Percentiles rank a stretch among this genome's conserved stretches.
Evolutionary conservation across 768 basidiomycete genomes (phyloP).

Genomic region (Leccinum barrowsii): DNA sequence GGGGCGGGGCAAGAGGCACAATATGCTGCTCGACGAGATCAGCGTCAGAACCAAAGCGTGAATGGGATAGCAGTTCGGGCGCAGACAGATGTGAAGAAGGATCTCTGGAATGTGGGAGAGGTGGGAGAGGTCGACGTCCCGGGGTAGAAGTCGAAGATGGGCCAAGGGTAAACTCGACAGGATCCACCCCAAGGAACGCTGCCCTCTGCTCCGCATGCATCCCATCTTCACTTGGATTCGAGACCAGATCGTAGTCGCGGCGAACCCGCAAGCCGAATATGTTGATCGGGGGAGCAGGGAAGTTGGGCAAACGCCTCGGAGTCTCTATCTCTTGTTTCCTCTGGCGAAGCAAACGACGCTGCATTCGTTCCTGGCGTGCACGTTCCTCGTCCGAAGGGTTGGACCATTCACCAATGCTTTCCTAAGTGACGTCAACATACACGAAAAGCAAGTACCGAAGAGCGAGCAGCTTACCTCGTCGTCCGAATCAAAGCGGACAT

Average conservation of each 20-base stretch:
- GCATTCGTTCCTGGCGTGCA: slow-evolving; percentile 62
- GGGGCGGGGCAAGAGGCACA: slow-evolving; percentile 12
- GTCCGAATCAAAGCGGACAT: slow-evolving; percentile 55
- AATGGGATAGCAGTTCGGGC: slow-evolving; percentile 64
- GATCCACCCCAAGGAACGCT: slow-evolving; percentile 43
- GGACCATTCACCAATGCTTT: slow-evolving; percentile 88
- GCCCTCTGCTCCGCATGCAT: slow-evolving; percentile 32
- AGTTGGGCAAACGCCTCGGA: slow-evolving; percentile 72
- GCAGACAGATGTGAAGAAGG: slow-evolving; percentile 58
- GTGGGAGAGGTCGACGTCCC: slow-evolving; percentile 51
- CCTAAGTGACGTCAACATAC: slow-evolving; percentile 20
- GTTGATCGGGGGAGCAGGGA: slow-evolving; percentile 70
- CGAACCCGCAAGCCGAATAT: slow-evolving; percentile 38
- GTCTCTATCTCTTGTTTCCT: slow-evolving; percentile 50
- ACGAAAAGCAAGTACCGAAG: neutral
- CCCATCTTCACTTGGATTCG: slow-evolving; percentile 84
- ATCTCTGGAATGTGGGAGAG: slow-evolving; percentile 62
- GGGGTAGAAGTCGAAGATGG: slow-evolving; percentile 43
- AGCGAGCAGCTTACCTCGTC: slow-evolving; percentile 53
- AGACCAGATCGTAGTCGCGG: slow-evolving; percentile 69
- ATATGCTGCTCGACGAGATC: slow-evolving; percentile 31
- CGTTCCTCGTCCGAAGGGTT: slow-evolving; percentile 90
- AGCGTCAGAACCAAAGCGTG: slow-evolving; percentile 44
- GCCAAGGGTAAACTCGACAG: slow-evolving; percentile 43
- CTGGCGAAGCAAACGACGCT: slow-evolving; percentile 55